Evolutionary conservation across 2,329 filamentous ascomycete species (phyloP).

Genomic region (Nothopassalora personata): DNA sequence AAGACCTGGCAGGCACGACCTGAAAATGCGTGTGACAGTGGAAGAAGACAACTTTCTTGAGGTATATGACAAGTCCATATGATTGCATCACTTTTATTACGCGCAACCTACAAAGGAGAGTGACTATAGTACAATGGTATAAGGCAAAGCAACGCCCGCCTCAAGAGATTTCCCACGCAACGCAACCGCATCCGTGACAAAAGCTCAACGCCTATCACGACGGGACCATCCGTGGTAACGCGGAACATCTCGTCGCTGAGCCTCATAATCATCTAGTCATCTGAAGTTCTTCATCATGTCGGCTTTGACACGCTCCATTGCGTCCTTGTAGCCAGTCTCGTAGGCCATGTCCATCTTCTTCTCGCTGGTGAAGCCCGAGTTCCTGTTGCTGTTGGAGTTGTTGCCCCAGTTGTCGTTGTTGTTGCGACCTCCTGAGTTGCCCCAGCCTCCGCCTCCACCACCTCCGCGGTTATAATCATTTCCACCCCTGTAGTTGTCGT

Average conservation of each 20-base stretch:
- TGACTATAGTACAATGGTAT: not conserved
- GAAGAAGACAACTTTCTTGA: not conserved
- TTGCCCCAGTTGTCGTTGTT: conserved; percentile 3
- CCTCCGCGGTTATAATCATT: conserved; percentile 4
- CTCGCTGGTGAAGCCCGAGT: conserved; percentile 17
- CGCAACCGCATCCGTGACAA: not conserved
- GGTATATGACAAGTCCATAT: not conserved
- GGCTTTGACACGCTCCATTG: conserved; percentile 22
- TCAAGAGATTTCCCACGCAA: too few species aligned
- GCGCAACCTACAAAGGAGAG: not conserved
- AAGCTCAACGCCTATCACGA: not conserved
- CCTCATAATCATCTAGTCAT: conserved; percentile 3
- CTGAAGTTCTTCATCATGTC: conserved; percentile 21
- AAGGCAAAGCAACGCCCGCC: not conserved
- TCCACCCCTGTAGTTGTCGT: not conserved
- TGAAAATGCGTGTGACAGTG: not conserved
- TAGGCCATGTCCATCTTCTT: conserved; percentile 23
- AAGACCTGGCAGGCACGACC: not conserved
- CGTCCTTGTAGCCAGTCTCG: conserved; percentile 22
- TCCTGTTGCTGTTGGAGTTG: conserved; percentile 1
- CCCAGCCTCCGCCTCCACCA: not conserved
- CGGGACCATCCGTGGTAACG: not conserved
- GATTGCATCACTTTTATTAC: not conserved
- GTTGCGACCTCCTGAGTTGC: not conserved
- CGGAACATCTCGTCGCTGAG: not conserved